Conservation (phyloP, 2,329 filamentous ascomycete species). For the Trichocomaceae sp. region DNA sequence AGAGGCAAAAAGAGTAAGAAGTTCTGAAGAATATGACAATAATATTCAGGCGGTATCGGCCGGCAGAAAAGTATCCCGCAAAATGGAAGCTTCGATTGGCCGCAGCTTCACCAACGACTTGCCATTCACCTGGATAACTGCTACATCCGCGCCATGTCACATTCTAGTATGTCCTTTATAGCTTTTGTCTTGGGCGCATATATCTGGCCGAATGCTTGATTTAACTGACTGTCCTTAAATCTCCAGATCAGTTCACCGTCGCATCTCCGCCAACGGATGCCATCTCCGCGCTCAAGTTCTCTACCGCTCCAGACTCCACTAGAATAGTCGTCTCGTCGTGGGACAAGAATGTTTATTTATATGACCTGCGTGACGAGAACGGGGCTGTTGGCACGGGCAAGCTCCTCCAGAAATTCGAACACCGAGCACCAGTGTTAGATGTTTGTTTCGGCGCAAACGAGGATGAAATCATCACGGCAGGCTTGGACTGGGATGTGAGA, state of each 20-base stretch:
- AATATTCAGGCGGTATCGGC: slow-evolving; percentile 6
- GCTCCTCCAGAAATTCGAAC: slow-evolving; percentile 67
- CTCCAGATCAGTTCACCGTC: slow-evolving; percentile 70
- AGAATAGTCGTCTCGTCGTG: slow-evolving; percentile 87
- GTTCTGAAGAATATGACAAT: background rate
- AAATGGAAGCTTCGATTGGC: slow-evolving; percentile 21
- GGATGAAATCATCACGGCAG: slow-evolving; percentile 75
- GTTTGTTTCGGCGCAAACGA: slow-evolving; percentile 83
- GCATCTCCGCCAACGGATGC: slow-evolving; percentile 76
- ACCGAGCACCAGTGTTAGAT: slow-evolving; percentile 79
- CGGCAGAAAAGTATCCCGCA: slow-evolving; percentile 14
- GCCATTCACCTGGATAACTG: background rate
- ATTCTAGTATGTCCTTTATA: slow-evolving; percentile 31
- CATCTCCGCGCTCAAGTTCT: slow-evolving; percentile 80
- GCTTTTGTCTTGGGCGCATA: background rate
- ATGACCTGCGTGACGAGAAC: slow-evolving; percentile 60
- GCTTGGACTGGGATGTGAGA: slow-evolving; percentile 80
- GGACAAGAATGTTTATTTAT: slow-evolving; percentile 87
- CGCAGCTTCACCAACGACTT: slow-evolving; percentile 7
- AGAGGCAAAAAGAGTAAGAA: background rate
- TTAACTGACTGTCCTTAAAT: slow-evolving; percentile 7
- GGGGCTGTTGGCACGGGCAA: slow-evolving; percentile 52
- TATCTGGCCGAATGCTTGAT: background rate
- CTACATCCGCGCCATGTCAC: slow-evolving; percentile 28
- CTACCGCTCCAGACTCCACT: slow-evolving; percentile 64